Evolutionary conservation across 345 rosid genomes (phyloP), one percentile per base, ranked within the genome.

Genomic region (Acer negundo): DNA sequence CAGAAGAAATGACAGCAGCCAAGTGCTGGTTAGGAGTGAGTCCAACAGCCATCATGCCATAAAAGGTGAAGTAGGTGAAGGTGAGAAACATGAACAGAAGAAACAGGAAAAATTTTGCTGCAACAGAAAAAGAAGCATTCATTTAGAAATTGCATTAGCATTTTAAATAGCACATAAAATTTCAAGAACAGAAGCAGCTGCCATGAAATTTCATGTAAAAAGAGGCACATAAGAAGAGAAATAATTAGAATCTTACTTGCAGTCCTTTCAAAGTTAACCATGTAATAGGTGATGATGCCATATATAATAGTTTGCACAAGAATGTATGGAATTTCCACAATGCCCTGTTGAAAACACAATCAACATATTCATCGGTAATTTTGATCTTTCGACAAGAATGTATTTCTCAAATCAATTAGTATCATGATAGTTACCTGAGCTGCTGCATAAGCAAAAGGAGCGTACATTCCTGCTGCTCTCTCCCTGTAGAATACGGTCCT

Each of bases 1-100:
- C 95, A 58, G 98, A 93, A 62, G 98, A 93, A 78, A 93, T 81
- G 31, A 93, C 96, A 0, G 98, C 94, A 0, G 98, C 94, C 85
- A 90, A 67, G 75, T 93, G 93, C 66, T 80, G 95, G 68, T 81
- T 78, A 49, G 98, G 96, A 46, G 97, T 93, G 78, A 95, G 90
- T 70, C 98, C 98, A 75, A 95, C 92, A 23, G 92, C 97, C 98
- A 95, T 92, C 95, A 93, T 89, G 23, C 98, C 98, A 6, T 92
- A 93, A 81, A 89, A 88, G 84, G 98, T 95, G 77, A 86, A 95
- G 89, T 88, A 95, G 22, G 94, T 88, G 92, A 95, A 95, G 2
- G 98, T 93, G 58, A 93, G 92, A 87, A 95, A 95, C 94, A 89
- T 86, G 91, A 95, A 90, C 75, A 93, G 61, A 80, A 93, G 35